Base-by-base conservation (phyloP, 1,284 basidiomycete genomes). In the Abortiporus biennis region DNA sequence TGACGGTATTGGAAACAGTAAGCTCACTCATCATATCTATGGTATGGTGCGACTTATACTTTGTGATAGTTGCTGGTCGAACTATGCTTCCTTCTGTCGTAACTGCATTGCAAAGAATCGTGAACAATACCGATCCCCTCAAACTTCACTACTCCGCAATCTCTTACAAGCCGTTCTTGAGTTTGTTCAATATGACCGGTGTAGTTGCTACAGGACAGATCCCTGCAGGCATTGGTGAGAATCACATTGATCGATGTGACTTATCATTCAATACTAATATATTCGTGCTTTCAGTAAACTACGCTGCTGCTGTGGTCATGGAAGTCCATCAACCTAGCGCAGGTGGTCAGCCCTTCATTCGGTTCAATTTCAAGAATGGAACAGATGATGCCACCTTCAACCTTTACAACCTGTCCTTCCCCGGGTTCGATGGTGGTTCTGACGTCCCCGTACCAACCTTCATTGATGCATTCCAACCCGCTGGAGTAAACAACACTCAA, bases 331-430 rank as follows among this genome's bases (percentile, higher is more conserved):
- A 54, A 52, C 27, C 55, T 41, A 41, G 57, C 40, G 42, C 52
- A 6, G 31, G 54, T 19, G 27, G 42, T 22, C 54, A 51, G 38
- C 44, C 56, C 69, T 66, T 79, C 55, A 64, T 69, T 38, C 72
- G 71, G 4, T 74, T 85, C 58, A 67, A 69, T 48, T 80, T 87
- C 67, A 69, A 87, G 51, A 76, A 76, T 50, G 72, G 66, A 4
- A 69, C 76, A 0, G 53, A 62, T 35, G 62, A 66, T 45, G 51
- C 53, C 17, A 39, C 46, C 24, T 60, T 56, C 53, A 47, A 38
- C 42, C 40, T 57, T 34, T 57, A 59, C 49, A 48, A 51, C 12
- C 52, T 61, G 50, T 33, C 42, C 41, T 49, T 66, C 47, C 41
- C 58, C 29, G 61, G 54, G 20, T 53, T 47, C 47, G 38, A 50